phyloP scores from a whole-genome alignment of 495 filamentous ascomycete genomes.

The Mytilinidion resinicola region DNA sequence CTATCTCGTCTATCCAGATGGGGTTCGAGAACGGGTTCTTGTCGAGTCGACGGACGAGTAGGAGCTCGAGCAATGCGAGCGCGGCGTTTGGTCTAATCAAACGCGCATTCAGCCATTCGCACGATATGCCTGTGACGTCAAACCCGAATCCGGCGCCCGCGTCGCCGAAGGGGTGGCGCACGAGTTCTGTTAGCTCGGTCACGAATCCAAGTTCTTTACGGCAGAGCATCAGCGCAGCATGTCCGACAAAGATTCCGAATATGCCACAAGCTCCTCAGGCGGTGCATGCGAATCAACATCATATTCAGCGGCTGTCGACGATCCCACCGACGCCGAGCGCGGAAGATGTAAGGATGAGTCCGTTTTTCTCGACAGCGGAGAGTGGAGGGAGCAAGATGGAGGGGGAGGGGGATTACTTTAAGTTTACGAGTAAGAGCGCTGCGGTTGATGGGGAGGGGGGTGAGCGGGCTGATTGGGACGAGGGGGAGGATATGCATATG shows the following conservation, averaged over 20 bases:
- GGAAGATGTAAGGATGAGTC: slow-evolving; percentile 4
- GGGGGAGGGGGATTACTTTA: slow-evolving; percentile 15
- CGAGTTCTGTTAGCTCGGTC: not conserved
- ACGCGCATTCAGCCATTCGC: slow-evolving; percentile 15
- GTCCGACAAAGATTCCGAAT: slow-evolving; percentile 18
- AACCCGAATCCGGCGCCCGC: not conserved
- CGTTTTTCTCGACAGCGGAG: not conserved
- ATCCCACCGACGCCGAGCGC: slow-evolving; percentile 19
- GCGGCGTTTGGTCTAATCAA: slow-evolving; percentile 17
- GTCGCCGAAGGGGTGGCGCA: not conserved
- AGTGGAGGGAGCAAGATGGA: not conserved
- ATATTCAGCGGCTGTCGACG: slow-evolving; percentile 4
- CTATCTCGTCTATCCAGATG: not conserved
- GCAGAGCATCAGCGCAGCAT: slow-evolving; percentile 17
- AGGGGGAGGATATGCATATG: slow-evolving; percentile 15
- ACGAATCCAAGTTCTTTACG: slow-evolving; percentile 6
- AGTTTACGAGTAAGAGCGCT: not conserved
- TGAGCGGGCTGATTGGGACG: not conserved
- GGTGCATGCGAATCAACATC: not conserved
- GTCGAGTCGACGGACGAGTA: not conserved
- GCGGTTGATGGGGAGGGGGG: not conserved
- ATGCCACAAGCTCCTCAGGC: not conserved
- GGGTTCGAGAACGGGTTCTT: too few relatives aligned
- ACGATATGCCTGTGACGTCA: not conserved
- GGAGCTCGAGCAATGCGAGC: slow-evolving; percentile 14